phyloP scores from a whole-genome alignment of 768 basidiomycete genomes.

The Phanerochaete carnosa region DNA sequence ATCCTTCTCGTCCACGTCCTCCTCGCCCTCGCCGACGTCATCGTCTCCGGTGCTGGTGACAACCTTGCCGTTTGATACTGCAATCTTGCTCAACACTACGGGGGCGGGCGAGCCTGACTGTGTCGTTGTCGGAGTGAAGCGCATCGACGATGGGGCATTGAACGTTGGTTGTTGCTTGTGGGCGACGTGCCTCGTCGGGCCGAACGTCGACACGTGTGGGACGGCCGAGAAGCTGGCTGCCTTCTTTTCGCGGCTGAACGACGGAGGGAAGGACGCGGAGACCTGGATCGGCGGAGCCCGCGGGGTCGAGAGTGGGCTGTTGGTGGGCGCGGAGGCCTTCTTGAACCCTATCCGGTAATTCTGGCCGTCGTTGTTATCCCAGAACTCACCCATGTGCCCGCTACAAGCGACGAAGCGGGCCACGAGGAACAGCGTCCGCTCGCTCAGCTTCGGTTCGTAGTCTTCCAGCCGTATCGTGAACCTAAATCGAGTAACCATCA shows the following conservation, averaged over 20 bases:
- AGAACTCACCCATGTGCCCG: conserved; percentile 70
- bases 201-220: conserved; percentile 7
- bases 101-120: background rate
- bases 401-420: conserved; percentile 42
- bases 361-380: conserved; percentile 83
- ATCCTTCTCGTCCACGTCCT: background rate
- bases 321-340: conserved; percentile 2
- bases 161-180: conserved; percentile 27
- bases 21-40: background rate
- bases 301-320: conserved; percentile 17
- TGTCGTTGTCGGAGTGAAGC: conserved; percentile 24
- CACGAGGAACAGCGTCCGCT: conserved; percentile 59
- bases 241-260: background rate
- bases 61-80: background rate
- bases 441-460: conserved; percentile 46
- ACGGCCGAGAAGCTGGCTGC: background rate
- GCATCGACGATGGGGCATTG: conserved; percentile 26
- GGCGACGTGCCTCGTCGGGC: background rate
- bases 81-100: background rate
- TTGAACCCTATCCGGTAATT: conserved; percentile 81
- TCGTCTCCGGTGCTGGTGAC: background rate
- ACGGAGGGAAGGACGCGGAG: background rate
- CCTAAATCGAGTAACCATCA: conserved; percentile 6
- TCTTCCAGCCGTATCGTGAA: conserved; percentile 74
- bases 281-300: background rate